Conservation (phyloP, 228 moss, liverwort and hornwort genomes). For the Sphagnum magellanicum region DNA sequence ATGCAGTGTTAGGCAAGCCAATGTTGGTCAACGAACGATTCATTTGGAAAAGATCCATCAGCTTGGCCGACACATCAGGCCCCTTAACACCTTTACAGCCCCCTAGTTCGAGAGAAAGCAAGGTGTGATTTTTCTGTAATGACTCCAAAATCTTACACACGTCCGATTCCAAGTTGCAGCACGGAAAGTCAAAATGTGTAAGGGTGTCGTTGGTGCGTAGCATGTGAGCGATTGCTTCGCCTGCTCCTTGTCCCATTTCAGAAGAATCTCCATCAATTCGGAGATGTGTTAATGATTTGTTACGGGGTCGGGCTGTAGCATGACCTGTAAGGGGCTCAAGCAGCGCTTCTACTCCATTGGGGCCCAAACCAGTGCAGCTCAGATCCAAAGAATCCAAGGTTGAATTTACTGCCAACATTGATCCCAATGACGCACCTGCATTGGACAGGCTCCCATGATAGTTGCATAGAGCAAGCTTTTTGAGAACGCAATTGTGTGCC, state of each 20-base stretch:
- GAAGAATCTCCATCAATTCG: too few species aligned
- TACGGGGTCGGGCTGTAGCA: background rate
- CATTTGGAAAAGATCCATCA: too few species aligned
- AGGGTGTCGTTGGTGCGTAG: background rate
- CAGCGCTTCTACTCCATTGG: background rate
- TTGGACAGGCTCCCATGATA: background rate
- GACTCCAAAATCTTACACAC: background rate
- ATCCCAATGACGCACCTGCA: background rate
- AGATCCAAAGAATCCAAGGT: background rate
- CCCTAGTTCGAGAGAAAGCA: background rate
- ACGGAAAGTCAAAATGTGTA: background rate
- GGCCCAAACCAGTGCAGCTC: fast-evolving
- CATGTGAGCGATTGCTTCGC: background rate
- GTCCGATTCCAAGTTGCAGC: background rate
- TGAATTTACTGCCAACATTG: background rate
- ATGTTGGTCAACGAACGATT: too few species aligned
- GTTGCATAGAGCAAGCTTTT: background rate
- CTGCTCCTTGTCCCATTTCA: background rate
- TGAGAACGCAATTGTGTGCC: background rate
- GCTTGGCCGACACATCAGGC: too few species aligned
- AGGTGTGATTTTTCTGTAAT: background rate
- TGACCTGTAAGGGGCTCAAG: background rate
- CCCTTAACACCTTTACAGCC: background rate
- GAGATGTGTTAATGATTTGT: background rate
- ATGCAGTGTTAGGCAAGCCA: background rate